Percentiles rank a stretch among this genome's conserved stretches.
phyloP scores from a whole-genome alignment of 2,329 filamentous ascomycete genomes.

The Colletotrichum incanum region DNA sequence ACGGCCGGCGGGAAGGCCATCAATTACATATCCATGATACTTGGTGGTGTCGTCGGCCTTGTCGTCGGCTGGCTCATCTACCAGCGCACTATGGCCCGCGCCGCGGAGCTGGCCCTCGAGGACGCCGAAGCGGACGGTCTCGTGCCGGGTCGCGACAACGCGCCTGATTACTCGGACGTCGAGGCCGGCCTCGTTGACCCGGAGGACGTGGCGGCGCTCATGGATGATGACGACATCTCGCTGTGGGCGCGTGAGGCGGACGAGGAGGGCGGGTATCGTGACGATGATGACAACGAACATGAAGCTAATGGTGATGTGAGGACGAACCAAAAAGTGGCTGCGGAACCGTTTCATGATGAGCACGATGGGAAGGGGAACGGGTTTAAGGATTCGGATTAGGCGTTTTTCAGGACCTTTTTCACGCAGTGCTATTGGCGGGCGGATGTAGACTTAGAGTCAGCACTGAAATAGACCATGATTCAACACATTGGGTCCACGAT shows the following conservation, averaged over 20 bases:
- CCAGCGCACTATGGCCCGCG: conserved; percentile 75
- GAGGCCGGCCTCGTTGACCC: conserved; percentile 63
- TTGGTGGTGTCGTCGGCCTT: conserved; percentile 80
- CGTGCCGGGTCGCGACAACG: conserved; percentile 38
- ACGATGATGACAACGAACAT: conserved; percentile 51
- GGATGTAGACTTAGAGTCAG: conserved; percentile 23
- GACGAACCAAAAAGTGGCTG: conserved; percentile 11
- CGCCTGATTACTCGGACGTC: conserved; percentile 59
- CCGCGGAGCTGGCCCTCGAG: conserved; percentile 69
- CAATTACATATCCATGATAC: conserved; percentile 85
- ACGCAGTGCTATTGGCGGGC: not conserved
- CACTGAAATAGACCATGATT: not conserved
- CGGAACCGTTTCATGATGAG: conserved; percentile 17
- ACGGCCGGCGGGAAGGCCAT: conserved; percentile 81
- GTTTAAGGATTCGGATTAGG: conserved; percentile 27
- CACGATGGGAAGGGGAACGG: conserved; percentile 9
- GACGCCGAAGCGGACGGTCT: conserved; percentile 51
- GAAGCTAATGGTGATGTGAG: not conserved
- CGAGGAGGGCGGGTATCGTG: conserved; percentile 49
- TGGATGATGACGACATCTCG: conserved; percentile 73
- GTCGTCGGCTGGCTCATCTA: conserved; percentile 91
- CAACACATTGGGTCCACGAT: not conserved
- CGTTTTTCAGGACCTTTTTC: not conserved
- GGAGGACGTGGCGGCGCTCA: conserved; percentile 67
- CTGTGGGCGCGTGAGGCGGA: conserved; percentile 66